Conservation (phyloP, 495 filamentous ascomycete genomes). For the Clavariopsis aquatica region DNA sequence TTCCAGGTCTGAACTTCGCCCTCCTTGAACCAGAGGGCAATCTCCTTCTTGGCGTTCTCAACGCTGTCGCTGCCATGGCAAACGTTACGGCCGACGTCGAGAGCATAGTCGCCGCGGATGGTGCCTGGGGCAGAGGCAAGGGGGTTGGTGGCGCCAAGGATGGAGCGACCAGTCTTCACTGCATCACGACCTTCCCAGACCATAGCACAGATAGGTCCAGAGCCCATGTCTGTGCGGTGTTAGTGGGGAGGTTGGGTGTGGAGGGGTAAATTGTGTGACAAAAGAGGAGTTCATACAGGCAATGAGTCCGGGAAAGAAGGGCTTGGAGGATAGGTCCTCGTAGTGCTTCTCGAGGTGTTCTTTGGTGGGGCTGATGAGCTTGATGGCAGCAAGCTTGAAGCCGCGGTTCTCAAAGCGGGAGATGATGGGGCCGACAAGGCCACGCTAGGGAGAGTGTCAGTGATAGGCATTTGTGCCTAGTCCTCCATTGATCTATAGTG, state of each 20-base stretch:
- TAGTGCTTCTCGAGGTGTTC: conserved; percentile 98
- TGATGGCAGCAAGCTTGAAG: conserved; percentile 98
- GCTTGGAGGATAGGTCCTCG: conserved; percentile 84
- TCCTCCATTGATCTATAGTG: not conserved
- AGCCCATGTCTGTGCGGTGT: conserved; percentile 77
- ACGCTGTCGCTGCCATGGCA: conserved; percentile 99
- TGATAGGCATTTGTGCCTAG: no score
- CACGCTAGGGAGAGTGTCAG: conserved; percentile 64
- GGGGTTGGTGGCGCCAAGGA: conserved; percentile 98
- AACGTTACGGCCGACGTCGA: conserved; percentile 94
- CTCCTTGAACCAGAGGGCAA: conserved; percentile 91
- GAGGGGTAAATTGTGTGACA: not conserved
- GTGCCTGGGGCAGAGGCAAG: conserved; percentile 89
- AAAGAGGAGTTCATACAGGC: conserved; percentile 59
- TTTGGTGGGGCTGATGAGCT: conserved; percentile 82
- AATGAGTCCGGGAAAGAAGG: conserved; percentile 93
- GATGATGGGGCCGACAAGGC: conserved; percentile 95
- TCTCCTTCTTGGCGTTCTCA: conserved; percentile 99
- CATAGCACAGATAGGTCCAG: conserved; percentile 96
- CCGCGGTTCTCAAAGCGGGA: conserved; percentile 93
- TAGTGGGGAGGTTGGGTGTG: conserved; percentile 4
- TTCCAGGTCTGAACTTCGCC: conserved; percentile 81
- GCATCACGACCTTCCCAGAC: conserved; percentile 97
- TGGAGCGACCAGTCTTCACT: conserved; percentile 94
- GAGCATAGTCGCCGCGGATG: conserved; percentile 81